phyloP scores from a whole-genome alignment of 1,284 basidiomycete species.

The Rhodotorula mucilaginosa region DNA sequence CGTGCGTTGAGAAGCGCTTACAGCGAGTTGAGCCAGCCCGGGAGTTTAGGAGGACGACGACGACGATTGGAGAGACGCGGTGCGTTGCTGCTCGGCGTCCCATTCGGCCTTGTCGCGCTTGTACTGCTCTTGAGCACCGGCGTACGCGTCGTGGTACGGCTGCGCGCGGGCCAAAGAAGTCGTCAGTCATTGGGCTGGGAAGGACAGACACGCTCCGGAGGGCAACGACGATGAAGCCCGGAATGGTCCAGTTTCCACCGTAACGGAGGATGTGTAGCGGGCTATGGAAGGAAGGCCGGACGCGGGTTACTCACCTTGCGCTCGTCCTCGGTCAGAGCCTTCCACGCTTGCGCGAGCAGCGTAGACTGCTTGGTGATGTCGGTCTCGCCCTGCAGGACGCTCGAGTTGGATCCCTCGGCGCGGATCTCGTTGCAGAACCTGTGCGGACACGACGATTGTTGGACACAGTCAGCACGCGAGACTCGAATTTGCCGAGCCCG shows the following conservation, averaged over 20 bases:
- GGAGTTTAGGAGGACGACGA: background rate
- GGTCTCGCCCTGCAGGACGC: constrained; percentile 22
- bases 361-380: constrained; percentile 29
- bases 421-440: constrained; percentile 29
- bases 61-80: too few species aligned
- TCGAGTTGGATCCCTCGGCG: constrained; percentile 3
- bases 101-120: constrained; percentile 21
- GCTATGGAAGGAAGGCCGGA: background rate
- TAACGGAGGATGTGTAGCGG: too few species aligned
- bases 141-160: constrained; percentile 27
- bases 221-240: background rate
- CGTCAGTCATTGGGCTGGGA: background rate
- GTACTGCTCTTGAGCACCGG: constrained; percentile 18
- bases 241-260: too few species aligned
- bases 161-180: background rate
- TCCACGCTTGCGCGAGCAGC: constrained; percentile 28
- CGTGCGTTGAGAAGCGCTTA: too few species aligned
- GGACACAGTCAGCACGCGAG: too few species aligned
- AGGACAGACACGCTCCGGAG: background rate
- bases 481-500: too few species aligned
- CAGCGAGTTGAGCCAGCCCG: too few species aligned
- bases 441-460: background rate
- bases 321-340: constrained; percentile 18
- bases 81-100: constrained; percentile 16
- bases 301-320: constrained; percentile 20